Evolutionary conservation across 805 yeast genomes (phyloP), one percentile per base, ranked within the genome.

Genomic region (Candida maesae): DNA sequence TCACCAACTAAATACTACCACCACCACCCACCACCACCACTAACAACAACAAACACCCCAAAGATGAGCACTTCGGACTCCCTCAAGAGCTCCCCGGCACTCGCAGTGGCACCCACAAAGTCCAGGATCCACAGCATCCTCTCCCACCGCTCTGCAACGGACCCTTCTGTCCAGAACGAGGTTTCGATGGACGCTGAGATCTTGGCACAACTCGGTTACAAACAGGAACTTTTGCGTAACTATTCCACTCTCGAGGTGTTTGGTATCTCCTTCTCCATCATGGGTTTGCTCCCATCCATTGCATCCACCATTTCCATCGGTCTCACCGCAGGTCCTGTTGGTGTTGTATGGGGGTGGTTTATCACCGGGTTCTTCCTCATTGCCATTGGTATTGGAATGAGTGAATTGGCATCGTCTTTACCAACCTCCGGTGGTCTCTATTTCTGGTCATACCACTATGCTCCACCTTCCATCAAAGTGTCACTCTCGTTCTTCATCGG

Each of bases 401-500:
- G 84, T 6, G 83, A 80, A 52, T 59, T 81, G 45, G 84, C 82
- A 1, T 73, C 81, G 20, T 73, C 87, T 1, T 71, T 79, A 48
- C 90, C 91, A 16, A 83, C 89, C 1, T 74, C 83, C 16, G 89
- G 90, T 41, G 90, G 90, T 12, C 64, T 82, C 18, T 83, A 80
- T 52, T 78, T 73, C 61, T 78, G 83, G 79, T 76, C 84, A 1
- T 76, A 68, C 59, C 71, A 78, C 53, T 81, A 76, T 56, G 79
- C 88, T 14, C 88, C 86, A 3, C 68, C 64, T 35, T 50, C 52
- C 5, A 52, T 67, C 27, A 70, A 74, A 52, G 71, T 73, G 16
- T 76, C 79, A 0, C 58, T 80, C 20, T 76, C 82, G 31, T 82
- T 74, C 53, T 55, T 81, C 36, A 76, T 82, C 48, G 90, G 89